Evolutionary conservation across 768 basidiomycete genomes (phyloP).

Genomic region (Russula compacta): DNA sequence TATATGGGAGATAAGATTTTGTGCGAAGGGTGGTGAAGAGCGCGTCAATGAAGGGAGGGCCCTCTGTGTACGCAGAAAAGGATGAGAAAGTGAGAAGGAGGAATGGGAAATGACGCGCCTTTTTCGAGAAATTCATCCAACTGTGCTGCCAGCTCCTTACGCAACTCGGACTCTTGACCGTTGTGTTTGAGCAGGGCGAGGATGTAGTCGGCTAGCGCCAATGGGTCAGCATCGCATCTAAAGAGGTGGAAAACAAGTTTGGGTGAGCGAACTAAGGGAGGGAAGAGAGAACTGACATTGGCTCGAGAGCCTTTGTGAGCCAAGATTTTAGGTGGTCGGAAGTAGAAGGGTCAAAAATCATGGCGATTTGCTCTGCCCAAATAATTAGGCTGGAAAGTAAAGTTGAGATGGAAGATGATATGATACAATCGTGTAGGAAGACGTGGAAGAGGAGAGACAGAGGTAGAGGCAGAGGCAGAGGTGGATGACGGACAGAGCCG

Average conservation of each 20-base stretch:
- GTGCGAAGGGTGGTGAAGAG: slow-evolving; percentile 79
- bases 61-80: slow-evolving; percentile 38
- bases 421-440: background rate
- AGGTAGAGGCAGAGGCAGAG: too few relatives aligned
- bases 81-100: slow-evolving; percentile 13
- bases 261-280: slow-evolving; percentile 1
- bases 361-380: slow-evolving; percentile 22
- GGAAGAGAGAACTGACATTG: slow-evolving; percentile 47
- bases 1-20: slow-evolving; percentile 78
- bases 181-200: slow-evolving; percentile 89
- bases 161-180: slow-evolving; percentile 72
- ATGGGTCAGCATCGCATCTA: slow-evolving; percentile 95
- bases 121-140: slow-evolving; percentile 91
- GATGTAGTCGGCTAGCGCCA: slow-evolving; percentile 88
- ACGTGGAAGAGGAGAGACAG: background rate
- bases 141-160: slow-evolving; percentile 64
- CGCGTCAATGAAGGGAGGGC: slow-evolving; percentile 67
- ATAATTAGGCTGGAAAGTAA: background rate
- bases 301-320: slow-evolving; percentile 83
- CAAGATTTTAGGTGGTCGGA: slow-evolving; percentile 70
- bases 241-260: background rate
- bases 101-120: slow-evolving; percentile 37
- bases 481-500: too few relatives aligned
- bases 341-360: slow-evolving; percentile 63
- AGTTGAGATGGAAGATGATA: too few relatives aligned